phyloP scores from a whole-genome alignment of 352 stramenopile genomes.

The Pythium rishiriense region DNA sequence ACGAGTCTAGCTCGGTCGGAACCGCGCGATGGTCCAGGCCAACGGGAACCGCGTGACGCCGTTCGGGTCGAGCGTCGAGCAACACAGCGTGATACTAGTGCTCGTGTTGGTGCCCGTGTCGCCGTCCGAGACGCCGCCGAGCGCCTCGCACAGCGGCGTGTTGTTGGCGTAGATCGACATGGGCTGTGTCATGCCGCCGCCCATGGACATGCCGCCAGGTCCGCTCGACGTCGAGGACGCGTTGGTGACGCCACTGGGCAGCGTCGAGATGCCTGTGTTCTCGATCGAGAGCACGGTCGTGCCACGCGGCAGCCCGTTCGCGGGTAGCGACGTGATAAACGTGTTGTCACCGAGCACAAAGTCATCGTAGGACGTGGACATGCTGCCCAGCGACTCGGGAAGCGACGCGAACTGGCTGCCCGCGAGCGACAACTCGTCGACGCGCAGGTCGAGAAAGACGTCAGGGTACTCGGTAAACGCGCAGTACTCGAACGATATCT shows the following conservation, averaged over 20 bases:
- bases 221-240: background rate
- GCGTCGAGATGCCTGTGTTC: constrained; percentile 25
- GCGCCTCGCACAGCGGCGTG: constrained; percentile 31
- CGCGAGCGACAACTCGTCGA: constrained; percentile 18
- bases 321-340: constrained; percentile 17
- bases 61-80: constrained; percentile 29
- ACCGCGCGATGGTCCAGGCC: constrained; percentile 23
- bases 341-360: constrained; percentile 18
- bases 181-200: background rate
- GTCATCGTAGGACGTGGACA: constrained; percentile 11
- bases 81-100: constrained; percentile 22
- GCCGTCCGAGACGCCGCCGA: constrained; percentile 8
- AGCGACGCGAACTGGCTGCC: constrained; percentile 16
- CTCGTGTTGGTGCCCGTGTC: constrained; percentile 6
- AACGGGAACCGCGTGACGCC: constrained; percentile 35
- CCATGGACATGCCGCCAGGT: background rate
- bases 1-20: constrained; percentile 18
- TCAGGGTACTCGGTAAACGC: constrained; percentile 22
- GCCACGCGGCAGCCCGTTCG: constrained; percentile 6
- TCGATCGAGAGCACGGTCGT: constrained; percentile 31
- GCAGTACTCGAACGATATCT: constrained; percentile 29
- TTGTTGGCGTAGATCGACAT: constrained; percentile 36
- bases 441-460: constrained; percentile 10
- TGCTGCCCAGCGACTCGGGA: constrained; percentile 1
- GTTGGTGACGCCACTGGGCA: constrained; percentile 18